Conservation (phyloP, 371 early-diverging fungal genomes). For the Mortierella sp. region DNA sequence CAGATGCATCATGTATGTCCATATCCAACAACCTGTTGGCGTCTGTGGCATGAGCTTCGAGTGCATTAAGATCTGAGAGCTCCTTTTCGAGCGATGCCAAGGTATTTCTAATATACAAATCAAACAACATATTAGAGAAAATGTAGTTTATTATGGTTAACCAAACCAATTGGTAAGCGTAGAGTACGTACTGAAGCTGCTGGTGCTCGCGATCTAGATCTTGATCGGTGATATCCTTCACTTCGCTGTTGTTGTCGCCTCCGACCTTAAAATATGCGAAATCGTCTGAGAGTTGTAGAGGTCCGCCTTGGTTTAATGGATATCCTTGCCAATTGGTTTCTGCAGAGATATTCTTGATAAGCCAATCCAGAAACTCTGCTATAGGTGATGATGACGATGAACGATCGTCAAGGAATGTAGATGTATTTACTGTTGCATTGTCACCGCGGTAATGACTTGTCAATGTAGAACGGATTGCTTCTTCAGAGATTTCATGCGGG, state of each 20-base stretch:
- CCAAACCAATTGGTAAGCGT: not conserved
- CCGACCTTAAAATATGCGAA: not conserved
- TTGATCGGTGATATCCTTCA: conserved; percentile 5
- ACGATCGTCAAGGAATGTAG: not conserved
- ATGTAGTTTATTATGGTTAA: not conserved
- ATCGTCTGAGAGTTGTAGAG: not conserved
- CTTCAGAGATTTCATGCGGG: conserved; percentile 26
- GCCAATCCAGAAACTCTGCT: conserved; percentile 39
- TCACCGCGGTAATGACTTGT: not conserved
- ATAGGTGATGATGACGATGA: conserved; percentile 2
- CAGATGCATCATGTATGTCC: conserved; percentile 40
- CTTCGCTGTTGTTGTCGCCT: not conserved
- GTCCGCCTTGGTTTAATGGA: not conserved
- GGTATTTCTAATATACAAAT: conserved; percentile 12
- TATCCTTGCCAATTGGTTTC: conserved; percentile 47
- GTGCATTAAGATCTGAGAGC: conserved; percentile 26
- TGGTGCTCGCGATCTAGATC: conserved; percentile 27
- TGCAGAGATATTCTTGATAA: conserved; percentile 40
- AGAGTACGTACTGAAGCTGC: conserved; percentile 35
- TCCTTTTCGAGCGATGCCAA: conserved; percentile 36
- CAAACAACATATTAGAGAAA: not conserved
- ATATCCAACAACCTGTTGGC: conserved; percentile 21
- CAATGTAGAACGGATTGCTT: conserved; percentile 15
- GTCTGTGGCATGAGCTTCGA: conserved; percentile 30
- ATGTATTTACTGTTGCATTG: not conserved